Evolutionary conservation across 2,329 filamentous ascomycete genomes (phyloP), one percentile per base, ranked within the genome.

Genomic region (Fusarium sororula): DNA sequence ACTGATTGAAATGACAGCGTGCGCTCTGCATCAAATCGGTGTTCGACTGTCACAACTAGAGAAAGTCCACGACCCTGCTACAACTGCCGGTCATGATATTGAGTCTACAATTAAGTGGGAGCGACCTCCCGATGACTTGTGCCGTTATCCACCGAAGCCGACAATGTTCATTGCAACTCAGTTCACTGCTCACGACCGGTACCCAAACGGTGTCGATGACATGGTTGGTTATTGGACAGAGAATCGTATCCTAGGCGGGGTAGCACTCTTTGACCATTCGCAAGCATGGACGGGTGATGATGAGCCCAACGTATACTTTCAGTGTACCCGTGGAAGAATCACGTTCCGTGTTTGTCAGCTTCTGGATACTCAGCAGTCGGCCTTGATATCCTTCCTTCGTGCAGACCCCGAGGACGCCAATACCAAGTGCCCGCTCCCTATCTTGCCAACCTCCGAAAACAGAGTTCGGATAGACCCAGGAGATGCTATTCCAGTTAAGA

Each of bases 141-240:
- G 51, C 3, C 60, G 59, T 0, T 17, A 7, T 5, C 22, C 45
- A 1, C 56, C 66, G 17, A 26, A 42, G n/a, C 61, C 56, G 13
- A 62, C 55, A 22, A 67, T 71, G 32, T 70, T 71, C 8, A 55
- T 35, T 20, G 60, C 65, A 6, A 53, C 59, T 13, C 53, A 57
- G 6, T 71, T 69, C 20, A 38, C 57, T 11, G 66, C 63, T 18
- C 32, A 41, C 18, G 66, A 55, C 18, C 22, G 57, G 17, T 71
- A 69, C 32, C 66, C 68, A 10, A 63, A 69, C 9, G 60, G 65
- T 11, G 37, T 71, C 2, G 26, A 54, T 7, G 61, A 70, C 5
- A 65, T 70, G 4, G 66, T 59, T 28, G 61, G 68, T 6, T 72
- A 72, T 17, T 70, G 53, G 68, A 61, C 51, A n/a, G 66, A 72